Conservation (phyloP, 2,329 filamentous ascomycete genomes). For the Xylaria sp. region DNA sequence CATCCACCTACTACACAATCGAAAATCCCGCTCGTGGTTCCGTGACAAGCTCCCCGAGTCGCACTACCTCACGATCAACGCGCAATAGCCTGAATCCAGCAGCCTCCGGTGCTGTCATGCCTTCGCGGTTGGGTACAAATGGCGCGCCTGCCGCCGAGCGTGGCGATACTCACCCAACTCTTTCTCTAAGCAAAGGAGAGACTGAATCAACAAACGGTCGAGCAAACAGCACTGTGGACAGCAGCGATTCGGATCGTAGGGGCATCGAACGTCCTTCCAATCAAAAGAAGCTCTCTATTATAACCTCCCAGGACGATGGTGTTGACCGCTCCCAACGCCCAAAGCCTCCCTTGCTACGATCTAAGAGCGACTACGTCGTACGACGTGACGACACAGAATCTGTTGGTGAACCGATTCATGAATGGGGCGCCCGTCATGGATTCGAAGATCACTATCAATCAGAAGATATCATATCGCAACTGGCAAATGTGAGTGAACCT, state of each 20-base stretch:
- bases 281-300: slow-evolving; percentile 49
- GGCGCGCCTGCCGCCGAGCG: slow-evolving; percentile 26
- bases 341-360: slow-evolving; percentile 65
- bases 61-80: slow-evolving; percentile 17
- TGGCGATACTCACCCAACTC: slow-evolving; percentile 30
- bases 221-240: slow-evolving; percentile 41
- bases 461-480: slow-evolving; percentile 85
- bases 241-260: slow-evolving; percentile 51
- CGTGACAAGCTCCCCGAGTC: slow-evolving; percentile 20
- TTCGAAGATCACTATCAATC: slow-evolving; percentile 94
- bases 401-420: slow-evolving; percentile 59
- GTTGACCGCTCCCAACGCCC: slow-evolving; percentile 54
- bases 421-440: slow-evolving; percentile 78
- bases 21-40: slow-evolving; percentile 24
- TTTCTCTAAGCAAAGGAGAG: slow-evolving; percentile 21
- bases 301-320: slow-evolving; percentile 48
- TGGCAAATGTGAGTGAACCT: slow-evolving; percentile 75
- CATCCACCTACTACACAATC: slow-evolving; percentile 11
- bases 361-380: slow-evolving; percentile 66
- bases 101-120: slow-evolving; percentile 36
- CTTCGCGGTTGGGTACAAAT: slow-evolving; percentile 40
- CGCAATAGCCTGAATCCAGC: slow-evolving; percentile 29
- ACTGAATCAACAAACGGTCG: slow-evolving; percentile 38
- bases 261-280: slow-evolving; percentile 60
- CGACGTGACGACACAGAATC: slow-evolving; percentile 56